Percentiles rank a stretch among this genome's conserved stretches.
Evolutionary conservation across 495 filamentous ascomycete genomes (phyloP).

Genomic region (Podospora pseudoanserina): DNA sequence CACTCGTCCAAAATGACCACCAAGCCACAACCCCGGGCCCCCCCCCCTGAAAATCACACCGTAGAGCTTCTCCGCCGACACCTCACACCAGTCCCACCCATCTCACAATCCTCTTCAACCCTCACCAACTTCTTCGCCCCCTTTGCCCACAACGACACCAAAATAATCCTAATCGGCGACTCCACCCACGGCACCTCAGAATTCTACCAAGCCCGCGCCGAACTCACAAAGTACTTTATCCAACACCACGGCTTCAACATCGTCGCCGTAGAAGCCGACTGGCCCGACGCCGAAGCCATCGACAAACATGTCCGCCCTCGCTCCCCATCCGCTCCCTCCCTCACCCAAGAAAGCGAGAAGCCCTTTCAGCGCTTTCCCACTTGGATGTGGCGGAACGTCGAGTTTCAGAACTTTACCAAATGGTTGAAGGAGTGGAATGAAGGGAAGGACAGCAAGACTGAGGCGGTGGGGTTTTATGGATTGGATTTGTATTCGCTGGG

Average conservation of each 20-base stretch:
- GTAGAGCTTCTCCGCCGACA: conserved; percentile 11
- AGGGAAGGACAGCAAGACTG: conserved; percentile 25
- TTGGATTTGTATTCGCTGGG: conserved; percentile 57
- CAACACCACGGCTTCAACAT: conserved; percentile 53
- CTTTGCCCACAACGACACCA: conserved; percentile 13
- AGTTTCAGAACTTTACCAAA: conserved; percentile 55
- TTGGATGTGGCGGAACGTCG: conserved; percentile 61
- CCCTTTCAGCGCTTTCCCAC: conserved; percentile 54
- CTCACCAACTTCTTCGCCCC: conserved; percentile 1
- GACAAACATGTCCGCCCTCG: conserved; percentile 53
- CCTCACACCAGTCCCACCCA: conserved; percentile 13
- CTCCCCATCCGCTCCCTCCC: conserved; percentile 26
- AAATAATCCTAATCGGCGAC: conserved; percentile 54
- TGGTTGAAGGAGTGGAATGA: conserved; percentile 52
- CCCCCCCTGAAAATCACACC: conserved; percentile 4
- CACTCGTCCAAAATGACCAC: conserved; percentile 10
- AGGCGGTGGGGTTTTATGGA: conserved; percentile 50
- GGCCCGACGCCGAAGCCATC: conserved; percentile 56
- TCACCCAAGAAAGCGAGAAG: conserved; percentile 33
- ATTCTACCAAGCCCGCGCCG: conserved; percentile 54
- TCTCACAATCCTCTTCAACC: conserved; percentile 1
- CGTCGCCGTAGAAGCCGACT: conserved; percentile 57
- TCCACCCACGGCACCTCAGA: conserved; percentile 58
- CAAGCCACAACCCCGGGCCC: neutral
- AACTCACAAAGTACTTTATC: conserved; percentile 54